A percentile compares a stretch with the other conserved stretches of the same genome.
Conservation (phyloP, 208 protist species). For the Wallacemonas sp. region DNA sequence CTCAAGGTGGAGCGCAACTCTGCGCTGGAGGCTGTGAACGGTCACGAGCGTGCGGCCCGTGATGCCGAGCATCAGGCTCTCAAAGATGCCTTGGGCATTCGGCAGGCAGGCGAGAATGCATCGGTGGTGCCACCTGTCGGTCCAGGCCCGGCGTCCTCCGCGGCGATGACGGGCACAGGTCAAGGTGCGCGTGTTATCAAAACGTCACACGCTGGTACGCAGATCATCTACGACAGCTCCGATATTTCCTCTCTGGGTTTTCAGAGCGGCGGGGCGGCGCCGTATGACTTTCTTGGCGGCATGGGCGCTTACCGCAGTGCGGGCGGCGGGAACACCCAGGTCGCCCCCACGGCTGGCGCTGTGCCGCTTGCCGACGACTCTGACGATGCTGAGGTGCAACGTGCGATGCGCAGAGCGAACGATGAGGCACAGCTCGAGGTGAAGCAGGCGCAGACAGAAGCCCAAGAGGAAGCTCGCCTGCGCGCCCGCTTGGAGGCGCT, state of each 20-base stretch:
- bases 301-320: slow-evolving; percentile 20
- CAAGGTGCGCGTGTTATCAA: slow-evolving; percentile 48
- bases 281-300: slow-evolving; percentile 60
- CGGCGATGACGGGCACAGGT: too few relatives aligned
- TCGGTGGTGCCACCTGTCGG: slow-evolving; percentile 16
- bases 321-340: background rate
- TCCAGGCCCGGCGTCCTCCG: background rate
- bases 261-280: slow-evolving; percentile 22
- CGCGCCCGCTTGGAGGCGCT: slow-evolving; percentile 51
- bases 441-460: slow-evolving; percentile 44
- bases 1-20: slow-evolving; percentile 40
- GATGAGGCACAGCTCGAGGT: slow-evolving; percentile 55
- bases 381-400: slow-evolving; percentile 49
- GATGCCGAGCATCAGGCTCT: slow-evolving; percentile 47
- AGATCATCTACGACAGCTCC: slow-evolving; percentile 72
- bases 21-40: slow-evolving; percentile 40
- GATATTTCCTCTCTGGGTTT: slow-evolving; percentile 80
- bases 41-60: slow-evolving; percentile 29
- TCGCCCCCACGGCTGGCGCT: background rate
- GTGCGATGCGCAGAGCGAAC: slow-evolving; percentile 37
- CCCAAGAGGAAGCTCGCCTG: slow-evolving; percentile 51
- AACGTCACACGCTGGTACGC: slow-evolving; percentile 36
- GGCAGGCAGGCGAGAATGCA: too few relatives aligned
- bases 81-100: slow-evolving; percentile 7
- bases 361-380: slow-evolving; percentile 18